phyloP scores from a whole-genome alignment of 2,329 filamentous ascomycete genomes.

The Pyricularia grisea region DNA sequence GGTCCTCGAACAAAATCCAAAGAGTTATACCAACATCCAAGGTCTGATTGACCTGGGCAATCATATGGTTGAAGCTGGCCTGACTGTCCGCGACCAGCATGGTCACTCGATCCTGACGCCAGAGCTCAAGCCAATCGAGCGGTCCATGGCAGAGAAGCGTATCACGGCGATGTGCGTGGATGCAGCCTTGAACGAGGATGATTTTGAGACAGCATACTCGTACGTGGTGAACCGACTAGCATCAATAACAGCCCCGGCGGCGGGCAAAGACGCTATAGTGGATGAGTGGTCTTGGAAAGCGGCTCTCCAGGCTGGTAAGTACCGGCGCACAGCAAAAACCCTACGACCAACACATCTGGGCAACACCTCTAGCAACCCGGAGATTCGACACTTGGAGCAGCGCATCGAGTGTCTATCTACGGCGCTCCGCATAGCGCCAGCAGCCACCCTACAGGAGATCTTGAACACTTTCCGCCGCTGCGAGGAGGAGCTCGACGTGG shows the following conservation, averaged over 20 bases:
- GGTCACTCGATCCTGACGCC: constrained; percentile 14
- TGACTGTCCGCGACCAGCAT: constrained; percentile 25
- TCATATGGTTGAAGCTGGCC: constrained; percentile 54
- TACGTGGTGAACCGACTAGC: constrained; percentile 64
- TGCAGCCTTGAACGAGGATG: constrained; percentile 65
- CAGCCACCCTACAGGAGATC: constrained; percentile 62
- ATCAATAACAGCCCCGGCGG: constrained; percentile 5
- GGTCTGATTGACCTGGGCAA: constrained; percentile 61
- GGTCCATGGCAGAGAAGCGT: constrained; percentile 45
- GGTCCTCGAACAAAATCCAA: constrained; percentile 65
- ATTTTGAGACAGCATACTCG: constrained; percentile 80
- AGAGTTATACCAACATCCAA: constrained; percentile 65
- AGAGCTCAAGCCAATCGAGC: constrained; percentile 19
- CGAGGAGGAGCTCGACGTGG: constrained; percentile 64
- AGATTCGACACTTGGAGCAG: constrained; percentile 68
- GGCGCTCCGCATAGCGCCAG: constrained; percentile 64
- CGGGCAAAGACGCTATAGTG: constrained; percentile 3
- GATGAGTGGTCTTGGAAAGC: constrained; percentile 73
- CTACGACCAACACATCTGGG: constrained; percentile 38
- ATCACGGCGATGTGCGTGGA: constrained; percentile 76
- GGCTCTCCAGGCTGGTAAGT: constrained; percentile 68
- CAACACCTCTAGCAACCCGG: constrained; percentile 47
- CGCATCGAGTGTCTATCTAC: constrained; percentile 72
- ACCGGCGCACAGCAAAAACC: constrained; percentile 47
- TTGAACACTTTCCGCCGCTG: constrained; percentile 66